Base-by-base conservation (phyloP, 257 asterid genomes). In the Solanum chiquidenum region DNA sequence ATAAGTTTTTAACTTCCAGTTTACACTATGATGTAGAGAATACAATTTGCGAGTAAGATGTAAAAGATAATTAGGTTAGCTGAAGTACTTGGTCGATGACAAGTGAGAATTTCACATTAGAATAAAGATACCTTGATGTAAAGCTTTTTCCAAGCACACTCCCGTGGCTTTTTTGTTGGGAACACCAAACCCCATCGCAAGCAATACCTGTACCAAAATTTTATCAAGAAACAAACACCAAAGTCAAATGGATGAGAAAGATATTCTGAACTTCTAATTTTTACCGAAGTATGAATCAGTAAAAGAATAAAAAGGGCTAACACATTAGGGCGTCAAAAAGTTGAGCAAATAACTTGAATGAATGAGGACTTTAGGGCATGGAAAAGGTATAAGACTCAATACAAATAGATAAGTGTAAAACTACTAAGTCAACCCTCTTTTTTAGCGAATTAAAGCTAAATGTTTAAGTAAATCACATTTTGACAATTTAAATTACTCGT, bases 131-230 rank as follows among this genome's bases (percentile, higher is more conserved):
- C 95, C 93, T 91, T 92, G 86, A 91, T 88, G 89, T 92, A 91
- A 80, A 91, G 93, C 87, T 89, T 95, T 92, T 96, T 96, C 99
- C 98, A 96, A 87, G 99, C 95, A 90, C 94, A 93, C 88, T 93
- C 98, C 83, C 99, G 92, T 21, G 92, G 93, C 90, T 89, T 96
- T 87, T 94, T 93, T 42, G 95, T 93, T 42, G 96, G 94, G 34
- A 94, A 94, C 92, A 92, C 87, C 44, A 95, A 90, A 88, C 99
- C 98, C 99, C 99, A 96, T 84, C 98, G 91, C 93, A 96, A 90
- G 87, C 95, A 90, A 88, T 95, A 96, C 87, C 94, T 92, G 80
- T 68, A 88, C 33, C 16, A 46, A 86, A 25, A 27, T 55, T 42
- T 79, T 12, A 79, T 79, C 84, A 44, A 13, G 84, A 79, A 44